Percentiles rank a stretch among this genome's conserved stretches.
phyloP scores from a whole-genome alignment of 805 yeast species.

The Cyberlindnera saturnus region DNA sequence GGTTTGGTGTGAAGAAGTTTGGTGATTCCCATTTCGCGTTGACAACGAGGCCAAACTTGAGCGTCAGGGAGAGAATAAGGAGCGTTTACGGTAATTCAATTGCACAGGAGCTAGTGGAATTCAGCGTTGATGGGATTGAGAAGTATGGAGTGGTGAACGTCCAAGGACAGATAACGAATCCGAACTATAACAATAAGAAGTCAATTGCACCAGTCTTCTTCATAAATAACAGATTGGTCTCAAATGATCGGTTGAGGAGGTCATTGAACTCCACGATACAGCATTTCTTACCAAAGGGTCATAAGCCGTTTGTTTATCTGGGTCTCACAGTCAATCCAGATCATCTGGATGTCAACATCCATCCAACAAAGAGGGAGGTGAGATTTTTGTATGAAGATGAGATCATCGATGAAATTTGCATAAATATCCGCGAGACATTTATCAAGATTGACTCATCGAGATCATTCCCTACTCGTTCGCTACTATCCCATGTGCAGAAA shows the following conservation, averaged over 20 bases:
- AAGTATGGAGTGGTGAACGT: conserved; percentile 45
- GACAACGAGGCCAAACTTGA: conserved; percentile 44
- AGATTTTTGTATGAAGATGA: conserved; percentile 82
- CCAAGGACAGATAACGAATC: conserved; percentile 59
- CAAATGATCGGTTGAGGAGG: conserved; percentile 73
- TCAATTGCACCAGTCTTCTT: conserved; percentile 66
- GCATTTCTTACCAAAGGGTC: conserved; percentile 68
- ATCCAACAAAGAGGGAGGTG: conserved; percentile 93
- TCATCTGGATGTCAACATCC: conserved; percentile 87
- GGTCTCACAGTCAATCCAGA: conserved; percentile 60
- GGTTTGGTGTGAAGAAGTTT: conserved; percentile 71
- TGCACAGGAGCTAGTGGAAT: conserved; percentile 55
- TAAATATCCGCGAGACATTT: conserved; percentile 42
- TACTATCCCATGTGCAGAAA: conserved; percentile 31
- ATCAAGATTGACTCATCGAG: conserved; percentile 60
- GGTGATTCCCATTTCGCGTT: conserved; percentile 71
- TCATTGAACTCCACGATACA: conserved; percentile 45
- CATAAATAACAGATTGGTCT: conserved; percentile 77
- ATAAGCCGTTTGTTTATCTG: conserved; percentile 70
- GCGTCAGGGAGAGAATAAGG: conserved; percentile 64
- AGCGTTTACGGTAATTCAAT: conserved; percentile 63
- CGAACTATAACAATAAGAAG: conserved; percentile 67
- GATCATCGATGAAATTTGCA: conserved; percentile 57
- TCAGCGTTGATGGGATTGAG: conserved; percentile 29
- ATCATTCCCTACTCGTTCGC: conserved; percentile 58